Conservation (phyloP, 148 eudicot species). For the Nepenthes mirabilis region DNA sequence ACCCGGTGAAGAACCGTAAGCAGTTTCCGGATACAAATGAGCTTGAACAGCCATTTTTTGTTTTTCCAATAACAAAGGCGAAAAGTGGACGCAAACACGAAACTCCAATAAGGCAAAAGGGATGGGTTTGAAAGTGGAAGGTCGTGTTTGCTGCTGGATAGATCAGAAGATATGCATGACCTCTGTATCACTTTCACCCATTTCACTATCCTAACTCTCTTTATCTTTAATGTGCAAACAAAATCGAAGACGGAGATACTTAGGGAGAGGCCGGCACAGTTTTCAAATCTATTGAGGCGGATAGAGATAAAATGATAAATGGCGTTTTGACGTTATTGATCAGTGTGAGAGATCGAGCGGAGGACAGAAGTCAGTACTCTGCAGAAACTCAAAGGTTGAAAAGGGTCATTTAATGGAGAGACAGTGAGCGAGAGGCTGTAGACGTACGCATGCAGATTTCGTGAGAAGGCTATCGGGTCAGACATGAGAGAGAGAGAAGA, state of each 20-base stretch:
- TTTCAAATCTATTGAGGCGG: not conserved
- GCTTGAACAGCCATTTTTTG: slow-evolving; percentile 22
- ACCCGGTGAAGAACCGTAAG: slow-evolving; percentile 5
- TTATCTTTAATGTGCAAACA: not conserved
- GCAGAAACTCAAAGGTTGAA: too few relatives aligned
- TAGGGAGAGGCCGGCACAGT: slow-evolving; percentile 1
- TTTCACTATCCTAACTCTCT: not conserved
- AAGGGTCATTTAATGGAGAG: not conserved
- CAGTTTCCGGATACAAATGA: slow-evolving; percentile 3
- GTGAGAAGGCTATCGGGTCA: slow-evolving; percentile 22
- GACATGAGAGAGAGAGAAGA: not conserved
- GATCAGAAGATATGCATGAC: slow-evolving; percentile 30
- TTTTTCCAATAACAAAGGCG: not conserved
- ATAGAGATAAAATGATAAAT: not conserved
- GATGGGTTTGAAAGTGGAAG: slow-evolving; percentile 16
- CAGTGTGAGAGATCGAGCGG: not conserved
- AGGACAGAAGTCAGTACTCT: not conserved
- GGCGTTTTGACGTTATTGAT: not conserved
- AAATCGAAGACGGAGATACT: not conserved
- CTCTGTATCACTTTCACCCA: not conserved
- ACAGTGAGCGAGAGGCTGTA: slow-evolving; percentile 8
- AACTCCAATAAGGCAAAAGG: not conserved
- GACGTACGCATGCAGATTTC: slow-evolving; percentile 33
- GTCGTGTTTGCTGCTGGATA: slow-evolving; percentile 15
- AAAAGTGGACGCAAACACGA: too few relatives aligned